Evolutionary conservation across 2,329 filamentous ascomycete genomes (phyloP).

Genomic region (Botryotinia narcissicola): DNA sequence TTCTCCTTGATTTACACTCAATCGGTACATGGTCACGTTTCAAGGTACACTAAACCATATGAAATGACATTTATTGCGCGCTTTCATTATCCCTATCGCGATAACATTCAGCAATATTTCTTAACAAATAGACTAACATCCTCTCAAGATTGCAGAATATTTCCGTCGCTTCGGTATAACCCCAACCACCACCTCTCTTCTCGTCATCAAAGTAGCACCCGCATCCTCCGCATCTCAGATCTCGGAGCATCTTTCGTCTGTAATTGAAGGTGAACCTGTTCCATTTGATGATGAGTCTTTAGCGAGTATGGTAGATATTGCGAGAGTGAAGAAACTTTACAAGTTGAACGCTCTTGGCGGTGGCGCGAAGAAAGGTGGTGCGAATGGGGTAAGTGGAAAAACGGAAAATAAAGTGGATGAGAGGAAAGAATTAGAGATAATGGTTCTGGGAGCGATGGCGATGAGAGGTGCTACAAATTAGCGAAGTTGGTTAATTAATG

Average conservation of each 20-base stretch:
- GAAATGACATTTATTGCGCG: background rate
- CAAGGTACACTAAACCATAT: background rate
- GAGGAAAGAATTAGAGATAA: conserved; percentile 60
- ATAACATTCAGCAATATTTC: fast-evolving
- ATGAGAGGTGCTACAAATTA: conserved; percentile 54
- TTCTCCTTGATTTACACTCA: fast-evolving
- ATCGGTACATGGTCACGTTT: background rate
- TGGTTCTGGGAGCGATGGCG: conserved; percentile 75
- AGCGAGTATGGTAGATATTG: conserved; percentile 57
- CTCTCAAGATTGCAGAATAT: conserved; percentile 75
- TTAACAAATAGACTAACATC: background rate
- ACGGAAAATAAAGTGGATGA: conserved; percentile 41
- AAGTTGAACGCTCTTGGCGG: conserved; percentile 66
- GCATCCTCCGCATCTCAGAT: conserved; percentile 50
- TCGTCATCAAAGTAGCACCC: conserved; percentile 75
- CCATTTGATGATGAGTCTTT: conserved; percentile 65
- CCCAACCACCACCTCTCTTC: conserved; percentile 61
- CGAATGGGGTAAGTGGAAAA: conserved; percentile 22
- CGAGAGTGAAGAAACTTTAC: conserved; percentile 78
- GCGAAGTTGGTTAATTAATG: background rate
- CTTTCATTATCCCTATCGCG: background rate
- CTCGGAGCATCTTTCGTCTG: conserved; percentile 56
- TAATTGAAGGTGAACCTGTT: conserved; percentile 60
- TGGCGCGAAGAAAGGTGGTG: background rate
- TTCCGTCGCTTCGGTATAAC: conserved; percentile 88